A percentile compares a stretch with the other conserved stretches of the same genome.
Conservation (phyloP, 2,329 filamentous ascomycete species). For the Pseudogymnoascus sp. region DNA sequence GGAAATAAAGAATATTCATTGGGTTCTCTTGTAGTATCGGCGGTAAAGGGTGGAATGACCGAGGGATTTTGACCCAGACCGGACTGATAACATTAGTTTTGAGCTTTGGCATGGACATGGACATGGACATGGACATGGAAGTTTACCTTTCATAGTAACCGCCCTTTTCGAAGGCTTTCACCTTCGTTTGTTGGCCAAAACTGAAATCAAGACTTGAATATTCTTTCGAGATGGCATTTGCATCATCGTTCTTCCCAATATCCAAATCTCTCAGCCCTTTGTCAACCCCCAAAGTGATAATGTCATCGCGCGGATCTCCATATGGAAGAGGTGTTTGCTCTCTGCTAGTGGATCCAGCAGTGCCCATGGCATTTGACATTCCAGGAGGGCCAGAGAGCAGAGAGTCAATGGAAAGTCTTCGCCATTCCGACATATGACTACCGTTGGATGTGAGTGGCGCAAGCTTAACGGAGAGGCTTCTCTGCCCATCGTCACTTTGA, state of each 20-base stretch:
- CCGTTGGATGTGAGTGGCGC: constrained; percentile 22
- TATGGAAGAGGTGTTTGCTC: constrained; percentile 6
- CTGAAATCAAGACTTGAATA: constrained; percentile 35
- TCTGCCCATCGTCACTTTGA: constrained; percentile 36
- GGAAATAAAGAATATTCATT: constrained; percentile 71
- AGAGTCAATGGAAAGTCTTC: constrained; percentile 56
- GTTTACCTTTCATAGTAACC: constrained; percentile 66
- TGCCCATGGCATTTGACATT: constrained; percentile 21
- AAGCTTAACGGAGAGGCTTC: constrained; percentile 25
- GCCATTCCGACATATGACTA: constrained; percentile 31
- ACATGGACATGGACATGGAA: constrained; percentile 49
- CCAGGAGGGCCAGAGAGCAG: constrained; percentile 45
- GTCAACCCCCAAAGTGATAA: constrained; percentile 60
- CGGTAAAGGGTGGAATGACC: constrained; percentile 40
- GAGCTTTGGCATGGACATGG: constrained; percentile 40
- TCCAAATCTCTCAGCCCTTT: constrained; percentile 62
- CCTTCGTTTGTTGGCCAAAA: constrained; percentile 37
- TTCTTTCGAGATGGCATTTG: constrained; percentile 48
- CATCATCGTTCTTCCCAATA: constrained; percentile 61
- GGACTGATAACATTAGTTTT: background rate
- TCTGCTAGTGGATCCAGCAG: constrained; percentile 13
- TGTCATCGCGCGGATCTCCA: constrained; percentile 26
- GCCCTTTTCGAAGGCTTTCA: constrained; percentile 46
- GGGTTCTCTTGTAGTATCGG: constrained; percentile 55
- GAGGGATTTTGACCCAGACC: constrained; percentile 11